Evolutionary conservation across 345 rosid species (phyloP), one percentile per base, ranked within the genome.

Genomic region (Barbarea vulgaris): DNA sequence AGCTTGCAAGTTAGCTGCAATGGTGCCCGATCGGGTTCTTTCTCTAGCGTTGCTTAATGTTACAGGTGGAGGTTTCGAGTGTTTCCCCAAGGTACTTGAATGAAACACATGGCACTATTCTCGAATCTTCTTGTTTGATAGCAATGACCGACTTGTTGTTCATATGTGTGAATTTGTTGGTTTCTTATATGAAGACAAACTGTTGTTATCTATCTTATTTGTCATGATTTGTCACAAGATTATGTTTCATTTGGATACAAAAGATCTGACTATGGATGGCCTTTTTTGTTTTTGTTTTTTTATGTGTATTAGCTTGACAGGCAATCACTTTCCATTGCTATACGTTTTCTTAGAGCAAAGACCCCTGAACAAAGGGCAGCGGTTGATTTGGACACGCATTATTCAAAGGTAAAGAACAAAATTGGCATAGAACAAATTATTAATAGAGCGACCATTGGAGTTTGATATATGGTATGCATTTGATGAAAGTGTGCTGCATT

Each of bases 361-460:
- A 87, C 98, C 64, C 98, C 98, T 9, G 85, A 88, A 71, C 89
- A 92, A 81, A 88, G 99, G 78, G 99, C 99, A 44, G 96, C 92
- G 3, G 99, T 95, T 77, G 99, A 95, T 82, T 81, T 95, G 84
- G 99, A 95, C 80, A 92, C 99, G 33, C 99, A 95, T 79, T 95
- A 89, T 77, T 73, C 99, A 54, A 73, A 84, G 91, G 98, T 91
- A 6, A 52, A 30, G 33, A 41, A 72, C 48, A 65, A 34, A 33
- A 12, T 44, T 27, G 62, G 8, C 48, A 28, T 19, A 1, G 9
- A 46, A 27, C 59, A 34, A 34, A 9, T 19, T 60, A 48, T 56
- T 68, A 19, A 17, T 55, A 63, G 30, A 67, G 36, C 1, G 46
- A 18, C 36, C 39, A 6, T 7, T 28, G 42, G 67, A 56, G 42